These are phyloP conservation scores for Quercus cerris DNA, from an alignment of 306 rosid species.

Conservation along the genomic window DNA sequence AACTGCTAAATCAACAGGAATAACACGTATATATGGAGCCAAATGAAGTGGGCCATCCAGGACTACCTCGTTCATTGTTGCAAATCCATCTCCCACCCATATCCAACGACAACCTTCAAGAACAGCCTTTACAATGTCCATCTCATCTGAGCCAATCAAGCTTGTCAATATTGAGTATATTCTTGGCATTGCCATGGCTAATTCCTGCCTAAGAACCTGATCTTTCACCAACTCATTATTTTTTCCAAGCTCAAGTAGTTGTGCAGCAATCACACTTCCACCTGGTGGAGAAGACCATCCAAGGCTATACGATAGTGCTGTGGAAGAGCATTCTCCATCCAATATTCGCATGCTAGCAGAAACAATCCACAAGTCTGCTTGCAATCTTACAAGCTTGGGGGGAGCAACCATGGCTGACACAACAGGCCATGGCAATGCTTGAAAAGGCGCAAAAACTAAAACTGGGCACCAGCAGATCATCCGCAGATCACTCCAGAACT, in stretches of 20 bases:
- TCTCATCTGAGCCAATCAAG: slow-evolving; percentile 85
- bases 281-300: slow-evolving; percentile 93
- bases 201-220: slow-evolving; percentile 87
- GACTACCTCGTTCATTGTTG: slow-evolving; percentile 86
- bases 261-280: slow-evolving; percentile 95
- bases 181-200: slow-evolving; percentile 88
- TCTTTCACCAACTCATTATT: slow-evolving; percentile 82
- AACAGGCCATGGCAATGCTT: slow-evolving; percentile 85
- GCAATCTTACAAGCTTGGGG: slow-evolving; percentile 83
- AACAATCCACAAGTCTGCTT: slow-evolving; percentile 83
- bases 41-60: slow-evolving; percentile 91
- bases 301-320: slow-evolving; percentile 67
- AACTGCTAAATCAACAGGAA: slow-evolving; percentile 91
- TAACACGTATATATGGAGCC: slow-evolving; percentile 96
- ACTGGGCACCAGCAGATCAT: slow-evolving; percentile 95
- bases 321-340: slow-evolving; percentile 89
- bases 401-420: slow-evolving; percentile 92
- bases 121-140: slow-evolving; percentile 94
- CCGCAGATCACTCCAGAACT: slow-evolving; percentile 82
- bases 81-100: slow-evolving; percentile 99
- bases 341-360: slow-evolving; percentile 96
- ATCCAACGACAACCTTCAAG: slow-evolving; percentile 97
- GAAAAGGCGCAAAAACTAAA: slow-evolving; percentile 68
- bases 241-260: slow-evolving; percentile 93
- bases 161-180: slow-evolving; percentile 74